phyloP scores from a whole-genome alignment of 495 filamentous ascomycete species.

The Aspergillus bridgeri region DNA sequence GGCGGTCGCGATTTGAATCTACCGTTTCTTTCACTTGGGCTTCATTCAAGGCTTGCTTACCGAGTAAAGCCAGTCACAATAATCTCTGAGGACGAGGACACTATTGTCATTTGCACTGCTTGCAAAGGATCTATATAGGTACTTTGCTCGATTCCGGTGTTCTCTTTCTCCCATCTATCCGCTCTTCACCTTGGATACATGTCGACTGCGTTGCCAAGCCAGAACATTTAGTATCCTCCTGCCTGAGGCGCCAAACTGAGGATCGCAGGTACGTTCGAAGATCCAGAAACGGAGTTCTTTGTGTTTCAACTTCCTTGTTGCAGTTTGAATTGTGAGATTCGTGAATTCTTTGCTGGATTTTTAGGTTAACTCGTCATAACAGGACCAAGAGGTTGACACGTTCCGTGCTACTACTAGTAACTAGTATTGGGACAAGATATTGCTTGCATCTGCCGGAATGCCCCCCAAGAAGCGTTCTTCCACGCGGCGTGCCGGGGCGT shows the following conservation, averaged over 20 bases:
- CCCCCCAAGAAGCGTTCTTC: conserved; percentile 24
- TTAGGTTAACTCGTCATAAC: not conserved
- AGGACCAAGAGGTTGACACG: not conserved
- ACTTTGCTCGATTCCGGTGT: not conserved
- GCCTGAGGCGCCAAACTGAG: not conserved
- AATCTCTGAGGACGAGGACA: not conserved
- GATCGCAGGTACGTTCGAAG: not conserved
- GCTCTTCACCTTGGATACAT: not conserved
- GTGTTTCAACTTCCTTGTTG: not conserved
- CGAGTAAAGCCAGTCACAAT: not conserved
- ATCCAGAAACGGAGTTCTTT: not conserved
- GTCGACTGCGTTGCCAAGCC: not conserved
- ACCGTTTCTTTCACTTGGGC: not conserved
- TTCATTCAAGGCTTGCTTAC: not conserved
- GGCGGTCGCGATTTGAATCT: not conserved
- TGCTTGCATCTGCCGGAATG: conserved; percentile 12
- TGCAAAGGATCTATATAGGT: not conserved
- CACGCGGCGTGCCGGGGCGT: conserved; percentile 7
- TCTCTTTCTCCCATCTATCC: not conserved
- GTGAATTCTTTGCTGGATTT: not conserved
- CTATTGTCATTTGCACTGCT: not conserved
- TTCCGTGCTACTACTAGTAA: not conserved
- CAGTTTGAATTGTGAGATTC: not conserved
- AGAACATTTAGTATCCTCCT: not conserved
- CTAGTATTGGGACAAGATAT: not conserved